Base-by-base conservation (phyloP, 495 filamentous ascomycete genomes). In the Xylaria bambusicola region DNA sequence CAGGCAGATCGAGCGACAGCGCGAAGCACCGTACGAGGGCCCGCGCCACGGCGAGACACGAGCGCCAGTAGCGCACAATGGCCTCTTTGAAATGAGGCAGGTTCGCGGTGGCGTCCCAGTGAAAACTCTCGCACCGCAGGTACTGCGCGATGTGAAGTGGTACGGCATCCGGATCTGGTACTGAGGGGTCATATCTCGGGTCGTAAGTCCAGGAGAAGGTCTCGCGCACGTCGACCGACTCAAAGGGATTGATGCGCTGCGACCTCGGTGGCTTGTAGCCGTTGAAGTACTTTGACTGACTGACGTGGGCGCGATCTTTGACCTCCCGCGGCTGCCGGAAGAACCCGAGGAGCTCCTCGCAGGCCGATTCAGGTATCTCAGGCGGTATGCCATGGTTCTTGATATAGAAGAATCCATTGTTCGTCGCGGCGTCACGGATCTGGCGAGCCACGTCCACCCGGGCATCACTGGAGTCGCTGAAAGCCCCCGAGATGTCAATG, bases 381-480 rank as follows among this genome's bases (percentile, higher is more conserved):
- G 77, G 63, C 0, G 74, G 50, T 35, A 85, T 80, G 0, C 79
- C 76, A 66, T 84, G 81, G 55, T 82, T 77, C 49, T 71, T 72
- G 62, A 81, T 79, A 66, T 79, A 80, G 70, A 81, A 80, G 68
- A 81, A 81, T 15, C 79, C 79, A 1, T 64, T 68, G 41, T 57
- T 76, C 3, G 68, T 74, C 40, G 76, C 78, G 3, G 77, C 78
- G 26, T 66, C 60, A 31, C 72, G 66, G 53, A 81, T 76, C 21
- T 76, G 58, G 8, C 48, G 21, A 2, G 79, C 77, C 0, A 81
- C 70, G 10, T 57, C 18, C 49, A 72, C 45, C 2, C 77, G 74
- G 10, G 58, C 71, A 2, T 58, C 46, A 1, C 70, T 60, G 0
- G 68, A 71, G 3, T 64, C 23, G 42, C 69, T 74, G 66, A 74